Evolutionary conservation across 768 basidiomycete genomes (phyloP).

Genomic region (Tulasnella sp.): DNA sequence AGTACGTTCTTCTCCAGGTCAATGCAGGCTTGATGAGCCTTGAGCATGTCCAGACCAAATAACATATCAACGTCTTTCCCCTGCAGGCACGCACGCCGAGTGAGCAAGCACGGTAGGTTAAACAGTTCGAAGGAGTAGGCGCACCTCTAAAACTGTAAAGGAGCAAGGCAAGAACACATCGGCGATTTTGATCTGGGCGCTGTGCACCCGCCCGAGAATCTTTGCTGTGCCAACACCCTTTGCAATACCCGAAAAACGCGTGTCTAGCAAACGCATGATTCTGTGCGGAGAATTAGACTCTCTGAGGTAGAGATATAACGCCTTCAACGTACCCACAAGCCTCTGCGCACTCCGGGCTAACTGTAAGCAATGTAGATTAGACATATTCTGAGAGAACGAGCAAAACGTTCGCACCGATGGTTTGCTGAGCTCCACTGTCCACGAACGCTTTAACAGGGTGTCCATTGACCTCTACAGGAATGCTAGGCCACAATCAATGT

Average conservation of each 20-base stretch:
- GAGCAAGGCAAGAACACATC: slow-evolving; percentile 86
- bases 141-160: slow-evolving; percentile 94
- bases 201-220: slow-evolving; percentile 93
- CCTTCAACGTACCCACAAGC: slow-evolving; percentile 70
- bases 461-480: slow-evolving; percentile 91
- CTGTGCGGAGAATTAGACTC: slow-evolving; percentile 48
- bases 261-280: slow-evolving; percentile 92
- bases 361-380: slow-evolving; percentile 47
- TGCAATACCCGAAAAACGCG: slow-evolving; percentile 84
- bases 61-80: slow-evolving; percentile 93
- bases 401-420: slow-evolving; percentile 76
- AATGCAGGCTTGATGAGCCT: slow-evolving; percentile 94
- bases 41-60: slow-evolving; percentile 99
- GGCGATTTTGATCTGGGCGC: slow-evolving; percentile 85
- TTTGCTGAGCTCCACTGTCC: slow-evolving; percentile 95
- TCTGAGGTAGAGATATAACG: neutral
- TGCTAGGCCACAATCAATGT: slow-evolving; percentile 50
- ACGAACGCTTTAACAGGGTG: slow-evolving; percentile 93
- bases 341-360: slow-evolving; percentile 92
- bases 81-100: slow-evolving; percentile 46
- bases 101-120: neutral
- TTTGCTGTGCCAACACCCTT: slow-evolving; percentile 92
- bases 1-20: slow-evolving; percentile 89
- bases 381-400: no score
- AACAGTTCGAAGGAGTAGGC: neutral